These are phyloP conservation scores for Rhododendron williamsianum DNA, from an alignment of 148 eudicot species.

Conservation along the genomic window DNA sequence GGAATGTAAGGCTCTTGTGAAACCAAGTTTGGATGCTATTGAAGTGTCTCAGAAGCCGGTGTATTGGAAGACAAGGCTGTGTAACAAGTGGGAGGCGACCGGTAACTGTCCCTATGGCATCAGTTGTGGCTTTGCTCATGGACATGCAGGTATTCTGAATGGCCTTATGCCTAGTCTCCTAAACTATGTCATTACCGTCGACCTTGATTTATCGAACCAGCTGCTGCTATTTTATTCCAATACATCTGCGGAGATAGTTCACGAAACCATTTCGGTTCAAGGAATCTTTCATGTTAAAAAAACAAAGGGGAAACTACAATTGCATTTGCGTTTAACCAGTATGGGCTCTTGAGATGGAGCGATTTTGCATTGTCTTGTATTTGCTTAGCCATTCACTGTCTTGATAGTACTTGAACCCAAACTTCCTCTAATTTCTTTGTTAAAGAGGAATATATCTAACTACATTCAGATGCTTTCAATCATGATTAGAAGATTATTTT, in stretches of 20 bases:
- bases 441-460: not conserved
- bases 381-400: not conserved
- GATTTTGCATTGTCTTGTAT: not conserved
- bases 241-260: not conserved
- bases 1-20: not conserved
- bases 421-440: not conserved
- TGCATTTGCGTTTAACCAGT: not conserved
- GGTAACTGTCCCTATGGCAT: conserved; percentile 29
- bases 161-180: not conserved
- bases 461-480: not conserved
- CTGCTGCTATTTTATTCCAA: not conserved
- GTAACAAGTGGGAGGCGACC: conserved; percentile 21
- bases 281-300: not conserved
- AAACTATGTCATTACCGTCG: not conserved
- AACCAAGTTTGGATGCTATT: not conserved
- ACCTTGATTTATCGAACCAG: not conserved
- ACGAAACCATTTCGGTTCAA: not conserved
- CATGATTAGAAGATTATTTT: conserved; percentile 1
- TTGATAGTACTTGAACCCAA: not conserved
- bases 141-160: conserved; percentile 40
- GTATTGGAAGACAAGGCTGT: conserved; percentile 28
- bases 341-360: not conserved
- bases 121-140: conserved; percentile 42
- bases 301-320: not conserved
- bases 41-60: not conserved